These are phyloP conservation scores for Stromatinia cepivora DNA, from an alignment of 2,329 filamentous ascomycete genomes.

Conservation along the genomic window DNA sequence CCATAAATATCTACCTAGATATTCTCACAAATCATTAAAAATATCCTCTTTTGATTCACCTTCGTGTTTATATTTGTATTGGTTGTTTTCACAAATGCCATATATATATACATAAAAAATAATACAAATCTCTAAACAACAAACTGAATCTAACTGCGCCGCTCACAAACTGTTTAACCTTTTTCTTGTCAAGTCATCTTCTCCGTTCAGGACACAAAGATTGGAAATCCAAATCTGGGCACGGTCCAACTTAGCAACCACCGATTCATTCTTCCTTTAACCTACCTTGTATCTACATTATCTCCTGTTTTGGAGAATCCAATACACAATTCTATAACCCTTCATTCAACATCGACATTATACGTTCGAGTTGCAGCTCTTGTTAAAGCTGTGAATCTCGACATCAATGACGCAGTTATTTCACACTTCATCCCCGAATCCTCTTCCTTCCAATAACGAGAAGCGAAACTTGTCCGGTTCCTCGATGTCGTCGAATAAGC, in stretches of 20 bases:
- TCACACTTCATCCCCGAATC: slow-evolving; percentile 35
- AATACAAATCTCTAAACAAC: background rate
- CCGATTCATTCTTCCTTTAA: slow-evolving; percentile 12
- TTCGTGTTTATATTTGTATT: background rate
- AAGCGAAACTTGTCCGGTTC: slow-evolving; percentile 40
- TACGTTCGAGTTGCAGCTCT: slow-evolving; percentile 35
- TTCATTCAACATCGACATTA: background rate
- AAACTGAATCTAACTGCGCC: background rate
- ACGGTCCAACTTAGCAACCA: slow-evolving; percentile 3
- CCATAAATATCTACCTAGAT: background rate
- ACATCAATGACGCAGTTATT: slow-evolving; percentile 39
- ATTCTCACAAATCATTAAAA: background rate
- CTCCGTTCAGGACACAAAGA: background rate
- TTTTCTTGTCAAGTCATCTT: background rate
- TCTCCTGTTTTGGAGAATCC: slow-evolving; percentile 3
- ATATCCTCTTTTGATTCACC: background rate
- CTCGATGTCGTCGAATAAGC: slow-evolving; percentile 51
- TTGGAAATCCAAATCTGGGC: background rate
- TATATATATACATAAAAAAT: background rate
- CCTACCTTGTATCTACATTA: background rate
- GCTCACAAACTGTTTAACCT: background rate
- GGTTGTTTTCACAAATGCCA: background rate
- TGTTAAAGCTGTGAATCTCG: slow-evolving; percentile 33
- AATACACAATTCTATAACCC: background rate
- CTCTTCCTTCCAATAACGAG: slow-evolving; percentile 35